These are phyloP conservation scores for Pachysolen tannophilus DNA, from an alignment of 805 yeast species.

Conservation along the genomic window DNA sequence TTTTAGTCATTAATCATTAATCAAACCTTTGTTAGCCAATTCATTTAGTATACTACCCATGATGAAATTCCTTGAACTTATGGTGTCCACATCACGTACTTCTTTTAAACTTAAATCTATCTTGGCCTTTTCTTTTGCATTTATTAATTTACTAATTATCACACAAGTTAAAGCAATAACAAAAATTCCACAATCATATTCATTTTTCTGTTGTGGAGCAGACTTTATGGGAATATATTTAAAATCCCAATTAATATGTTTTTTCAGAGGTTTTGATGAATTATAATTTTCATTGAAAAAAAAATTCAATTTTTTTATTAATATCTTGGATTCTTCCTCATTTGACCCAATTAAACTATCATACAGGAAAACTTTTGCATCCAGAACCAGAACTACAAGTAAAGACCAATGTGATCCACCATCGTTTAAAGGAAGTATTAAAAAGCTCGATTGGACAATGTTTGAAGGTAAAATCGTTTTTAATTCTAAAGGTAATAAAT, in stretches of 20 bases:
- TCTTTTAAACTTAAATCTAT: too few species aligned
- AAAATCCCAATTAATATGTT: conserved; percentile 11
- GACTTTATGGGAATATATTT: not conserved
- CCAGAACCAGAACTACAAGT: conserved; percentile 41
- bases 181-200: conserved; percentile 59
- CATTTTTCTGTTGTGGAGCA: conserved; percentile 55
- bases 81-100: too few species aligned
- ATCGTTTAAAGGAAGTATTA: conserved; percentile 65
- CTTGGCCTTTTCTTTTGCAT: conserved; percentile 5
- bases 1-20: too few species aligned
- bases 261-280: too few species aligned
- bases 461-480: conserved; percentile 25
- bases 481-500: conserved; percentile 20
- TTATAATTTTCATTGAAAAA: conserved; percentile 17
- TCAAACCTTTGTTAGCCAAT: too few species aligned
- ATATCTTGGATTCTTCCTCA: conserved; percentile 24
- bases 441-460: too few species aligned
- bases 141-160: conserved; percentile 11
- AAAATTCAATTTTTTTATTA: conserved; percentile 22
- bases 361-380: conserved; percentile 41
- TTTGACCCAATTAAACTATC: conserved; percentile 50
- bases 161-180: conserved; percentile 25
- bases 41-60: too few species aligned
- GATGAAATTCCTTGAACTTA: too few species aligned
- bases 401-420: conserved; percentile 79